These are phyloP conservation scores for Ceratorhiza oryzae-sativae DNA, from an alignment of 1,284 basidiomycete genomes.

Conservation along the genomic window DNA sequence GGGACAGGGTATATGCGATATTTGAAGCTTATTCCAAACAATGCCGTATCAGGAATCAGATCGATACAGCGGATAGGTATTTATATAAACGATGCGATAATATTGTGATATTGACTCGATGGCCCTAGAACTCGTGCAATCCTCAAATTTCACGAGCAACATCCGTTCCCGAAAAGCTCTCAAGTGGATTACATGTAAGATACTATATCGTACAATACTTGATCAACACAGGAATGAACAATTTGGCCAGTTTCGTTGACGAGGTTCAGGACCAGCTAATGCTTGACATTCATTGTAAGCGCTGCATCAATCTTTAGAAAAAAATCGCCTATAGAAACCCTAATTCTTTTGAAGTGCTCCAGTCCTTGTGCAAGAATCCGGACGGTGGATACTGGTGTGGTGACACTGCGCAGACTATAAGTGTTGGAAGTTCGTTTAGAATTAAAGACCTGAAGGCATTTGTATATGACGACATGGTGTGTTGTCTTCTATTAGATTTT, in stretches of 20 bases:
- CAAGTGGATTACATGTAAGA: slow-evolving; percentile 67
- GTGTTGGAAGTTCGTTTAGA: slow-evolving; percentile 71
- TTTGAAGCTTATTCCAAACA: slow-evolving; percentile 66
- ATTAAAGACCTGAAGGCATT: slow-evolving; percentile 76
- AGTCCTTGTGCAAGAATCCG: slow-evolving; percentile 65
- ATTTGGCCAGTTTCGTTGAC: slow-evolving; percentile 65
- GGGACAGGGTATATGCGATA: slow-evolving; percentile 61
- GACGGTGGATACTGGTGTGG: slow-evolving; percentile 79
- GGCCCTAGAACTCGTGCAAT: slow-evolving; percentile 60
- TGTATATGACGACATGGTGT: slow-evolving; percentile 49
- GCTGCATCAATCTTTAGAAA: too few species aligned
- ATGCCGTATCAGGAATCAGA: slow-evolving; percentile 53
- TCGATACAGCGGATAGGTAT: slow-evolving; percentile 70
- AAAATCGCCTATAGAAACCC: too few species aligned
- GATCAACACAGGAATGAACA: not conserved
- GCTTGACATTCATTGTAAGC: slow-evolving; percentile 66
- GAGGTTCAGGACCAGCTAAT: slow-evolving; percentile 75
- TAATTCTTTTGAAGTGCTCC: slow-evolving; percentile 48
- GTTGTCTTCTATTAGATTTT: not conserved
- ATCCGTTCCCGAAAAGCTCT: slow-evolving; percentile 47
- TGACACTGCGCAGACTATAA: slow-evolving; percentile 80
- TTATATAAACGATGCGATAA: not conserved
- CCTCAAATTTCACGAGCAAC: slow-evolving; percentile 51
- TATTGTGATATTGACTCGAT: not conserved
- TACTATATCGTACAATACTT: not conserved